Conservation (phyloP, 2,329 filamentous ascomycete genomes). For the Moelleriella libera region DNA sequence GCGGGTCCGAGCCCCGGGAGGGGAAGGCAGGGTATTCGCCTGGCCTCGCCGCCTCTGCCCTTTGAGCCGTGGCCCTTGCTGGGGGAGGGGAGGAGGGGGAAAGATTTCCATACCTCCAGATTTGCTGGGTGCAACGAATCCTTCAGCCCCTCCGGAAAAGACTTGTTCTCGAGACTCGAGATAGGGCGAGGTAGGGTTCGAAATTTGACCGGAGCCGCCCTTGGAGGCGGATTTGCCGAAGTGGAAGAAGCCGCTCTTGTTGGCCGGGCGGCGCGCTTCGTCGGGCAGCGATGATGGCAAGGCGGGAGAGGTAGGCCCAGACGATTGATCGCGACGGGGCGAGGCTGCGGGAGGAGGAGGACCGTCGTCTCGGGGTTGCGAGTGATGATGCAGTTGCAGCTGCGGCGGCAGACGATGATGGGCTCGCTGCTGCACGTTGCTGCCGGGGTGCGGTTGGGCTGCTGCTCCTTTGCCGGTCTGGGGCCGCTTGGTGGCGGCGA, state of each 20-base stretch:
- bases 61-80: conserved; percentile 1
- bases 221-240: conserved; percentile 32
- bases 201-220: conserved; percentile 19
- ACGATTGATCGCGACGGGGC: conserved; percentile 2
- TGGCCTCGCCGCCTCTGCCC: neutral
- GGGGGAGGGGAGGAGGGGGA: neutral
- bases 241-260: conserved; percentile 36
- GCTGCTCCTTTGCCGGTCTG: conserved; percentile 8
- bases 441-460: conserved; percentile 4
- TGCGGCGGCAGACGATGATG: conserved; percentile 3
- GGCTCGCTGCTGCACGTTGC: conserved; percentile 6
- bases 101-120: conserved; percentile 17
- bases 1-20: too few species aligned
- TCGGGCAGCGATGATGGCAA: neutral
- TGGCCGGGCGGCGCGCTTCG: conserved; percentile 15
- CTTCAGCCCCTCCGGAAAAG: conserved; percentile 22
- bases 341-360: conserved; percentile 11
- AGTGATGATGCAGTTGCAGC: conserved; percentile 11
- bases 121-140: conserved; percentile 11
- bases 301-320: too few species aligned
- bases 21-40: neutral
- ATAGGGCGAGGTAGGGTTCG: conserved; percentile 13
- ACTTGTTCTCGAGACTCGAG: conserved; percentile 21
- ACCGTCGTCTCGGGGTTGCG: conserved; percentile 8
- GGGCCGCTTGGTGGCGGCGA: conserved; percentile 18